Conservation (phyloP, 208 protist genomes). For the Acanthamoeba sp. region DNA sequence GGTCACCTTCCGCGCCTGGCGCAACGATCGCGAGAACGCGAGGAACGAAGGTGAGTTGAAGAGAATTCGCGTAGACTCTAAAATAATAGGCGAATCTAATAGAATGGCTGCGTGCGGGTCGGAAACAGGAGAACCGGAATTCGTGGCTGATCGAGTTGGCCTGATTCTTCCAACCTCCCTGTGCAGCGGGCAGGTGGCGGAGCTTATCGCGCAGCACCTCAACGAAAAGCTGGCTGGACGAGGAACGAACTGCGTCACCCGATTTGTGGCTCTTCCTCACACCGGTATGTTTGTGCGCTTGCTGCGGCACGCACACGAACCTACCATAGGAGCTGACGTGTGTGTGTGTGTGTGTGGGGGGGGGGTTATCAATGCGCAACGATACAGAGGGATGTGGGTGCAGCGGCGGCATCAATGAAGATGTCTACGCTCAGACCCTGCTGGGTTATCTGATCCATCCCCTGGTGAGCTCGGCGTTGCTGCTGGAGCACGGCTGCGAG, state of each 20-base stretch:
- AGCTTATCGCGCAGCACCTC: slow-evolving; percentile 3
- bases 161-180: slow-evolving; percentile 74
- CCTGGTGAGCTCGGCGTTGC: slow-evolving; percentile 62
- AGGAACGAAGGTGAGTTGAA: no score
- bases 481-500: slow-evolving; percentile 84
- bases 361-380: background rate
- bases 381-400: slow-evolving; percentile 72
- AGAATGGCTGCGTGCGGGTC: no score
- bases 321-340: no score
- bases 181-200: slow-evolving; percentile 70
- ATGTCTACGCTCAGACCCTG: slow-evolving; percentile 42
- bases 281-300: background rate
- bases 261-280: slow-evolving; percentile 75
- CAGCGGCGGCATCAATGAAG: slow-evolving; percentile 49
- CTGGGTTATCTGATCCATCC: slow-evolving; percentile 73
- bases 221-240: background rate
- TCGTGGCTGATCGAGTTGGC: slow-evolving; percentile 30
- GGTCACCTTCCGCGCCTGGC: background rate
- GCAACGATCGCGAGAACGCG: background rate
- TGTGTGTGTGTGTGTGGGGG: background rate
- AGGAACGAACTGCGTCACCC: background rate
- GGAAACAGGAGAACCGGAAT: background rate
- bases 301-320: background rate
- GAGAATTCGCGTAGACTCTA: no score
- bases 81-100: no score